Evolutionary conservation across 805 yeast genomes (phyloP), one percentile per base, ranked within the genome.

Genomic region (Ogataea degrootiae): DNA sequence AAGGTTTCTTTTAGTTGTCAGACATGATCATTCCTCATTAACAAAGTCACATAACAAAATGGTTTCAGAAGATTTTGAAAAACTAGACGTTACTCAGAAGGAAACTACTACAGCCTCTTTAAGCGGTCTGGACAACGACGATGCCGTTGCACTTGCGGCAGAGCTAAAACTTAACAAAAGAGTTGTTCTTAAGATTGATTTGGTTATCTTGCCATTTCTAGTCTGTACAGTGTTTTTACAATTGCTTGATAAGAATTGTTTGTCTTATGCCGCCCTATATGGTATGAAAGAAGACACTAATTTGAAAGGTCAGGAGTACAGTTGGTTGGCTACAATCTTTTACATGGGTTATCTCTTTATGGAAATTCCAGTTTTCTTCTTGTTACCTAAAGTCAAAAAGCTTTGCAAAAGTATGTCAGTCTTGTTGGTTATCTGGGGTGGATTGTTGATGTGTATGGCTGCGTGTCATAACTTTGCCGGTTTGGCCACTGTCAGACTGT

Each of bases 321-420:
- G 78, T 42, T 77, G 85, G 82, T 65, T 75, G 15, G 79, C 83
- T n/a, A 72, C 83, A 1, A 73, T 79, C 8, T 82, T 82, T 54
- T 82, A 81, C 57, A 60, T 83, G 37, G 91, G 88, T 1, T 85
- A 84, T 59, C 61, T 85, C 41, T 71, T 70, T 15, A 79, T 78
- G 54, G 83, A 80, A 53, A 66, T 76, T 44, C 83, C 84, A 2
- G 74, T 78, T 41, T 66, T 53, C 39, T 55, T 59, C 34, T 19
- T 63, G 15, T 55, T 69, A 22, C 71, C 65, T 35, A 65, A 59
- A 40, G 50, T 64, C 34, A 67, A 66, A 4, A 49, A 47, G 23
- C 54, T 67, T 22, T 59, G 61, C 23, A 66, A 61, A 43, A 66
- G 63, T 38, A 61, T 77, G 51, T 51, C 67, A 4, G 51, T 54